Conservation (phyloP, 2,329 filamentous ascomycete genomes). For the Clarireedia paspali region DNA sequence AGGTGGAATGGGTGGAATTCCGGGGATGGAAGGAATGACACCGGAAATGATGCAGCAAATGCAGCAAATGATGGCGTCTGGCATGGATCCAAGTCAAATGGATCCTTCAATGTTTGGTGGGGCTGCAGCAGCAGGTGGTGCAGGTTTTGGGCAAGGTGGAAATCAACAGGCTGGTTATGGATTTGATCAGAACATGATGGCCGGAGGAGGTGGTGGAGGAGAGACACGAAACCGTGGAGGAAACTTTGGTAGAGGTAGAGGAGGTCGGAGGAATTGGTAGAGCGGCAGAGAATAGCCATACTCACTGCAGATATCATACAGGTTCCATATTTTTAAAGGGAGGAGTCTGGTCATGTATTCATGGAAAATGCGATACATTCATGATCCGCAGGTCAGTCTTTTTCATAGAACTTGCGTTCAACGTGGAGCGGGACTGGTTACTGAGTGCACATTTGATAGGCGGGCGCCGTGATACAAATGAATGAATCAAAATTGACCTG, state of each 20-base stretch:
- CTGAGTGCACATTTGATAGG: too few relatives aligned
- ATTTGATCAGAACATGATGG: conserved; percentile 25
- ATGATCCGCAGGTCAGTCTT: too few relatives aligned
- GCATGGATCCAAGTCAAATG: conserved; percentile 61
- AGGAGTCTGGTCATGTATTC: too few relatives aligned
- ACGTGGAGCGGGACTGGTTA: too few relatives aligned
- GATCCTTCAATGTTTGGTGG: conserved; percentile 56
- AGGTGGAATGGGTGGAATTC: conserved; percentile 33
- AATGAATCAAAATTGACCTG: too few relatives aligned
- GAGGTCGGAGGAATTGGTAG: conserved; percentile 24
- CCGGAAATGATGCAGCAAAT: conserved; percentile 63
- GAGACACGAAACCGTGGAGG: conserved; percentile 25
- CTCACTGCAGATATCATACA: too few relatives aligned
- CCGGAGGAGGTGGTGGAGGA: conserved; percentile 17
- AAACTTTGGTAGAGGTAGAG: conserved; percentile 28
- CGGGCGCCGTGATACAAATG: too few relatives aligned
- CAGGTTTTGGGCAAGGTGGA: conserved; percentile 34
- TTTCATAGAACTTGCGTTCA: too few relatives aligned
- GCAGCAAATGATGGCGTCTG: conserved; percentile 61
- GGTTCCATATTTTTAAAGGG: too few relatives aligned
- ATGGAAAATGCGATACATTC: too few relatives aligned
- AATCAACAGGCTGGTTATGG: conserved; percentile 29
- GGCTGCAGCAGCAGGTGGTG: conserved; percentile 40
- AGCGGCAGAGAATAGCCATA: too few relatives aligned
- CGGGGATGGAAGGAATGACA: conserved; percentile 55